phyloP scores from a whole-genome alignment of 305 asterid genomes.

The Salvia sclarea region DNA sequence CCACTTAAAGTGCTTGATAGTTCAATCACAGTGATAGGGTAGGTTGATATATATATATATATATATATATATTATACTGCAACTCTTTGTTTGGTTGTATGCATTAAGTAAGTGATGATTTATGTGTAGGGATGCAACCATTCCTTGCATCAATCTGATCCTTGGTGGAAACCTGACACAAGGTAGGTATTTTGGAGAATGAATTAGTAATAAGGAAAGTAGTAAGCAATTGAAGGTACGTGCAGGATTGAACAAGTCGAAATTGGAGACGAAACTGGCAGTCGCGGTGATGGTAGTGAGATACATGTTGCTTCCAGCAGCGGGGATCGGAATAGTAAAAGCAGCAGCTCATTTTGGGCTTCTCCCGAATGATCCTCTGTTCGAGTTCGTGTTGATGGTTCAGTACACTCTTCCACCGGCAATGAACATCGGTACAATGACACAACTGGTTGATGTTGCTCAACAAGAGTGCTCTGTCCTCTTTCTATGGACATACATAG shows the following conservation, averaged over 20 bases:
- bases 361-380: constrained; percentile 82
- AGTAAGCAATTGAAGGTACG: too few relatives aligned
- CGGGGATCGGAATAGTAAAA: constrained; percentile 65
- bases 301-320: constrained; percentile 56
- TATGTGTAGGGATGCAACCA: constrained; percentile 64
- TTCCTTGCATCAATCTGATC: constrained; percentile 81
- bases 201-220: too few relatives aligned
- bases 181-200: constrained; percentile 43
- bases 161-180: constrained; percentile 84
- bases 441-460: constrained; percentile 80
- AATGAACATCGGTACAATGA: constrained; percentile 89
- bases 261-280: constrained; percentile 40
- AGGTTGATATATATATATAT: too few relatives aligned
- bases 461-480: constrained; percentile 84
- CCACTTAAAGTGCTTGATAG: constrained; percentile 66
- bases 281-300: constrained; percentile 61
- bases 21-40: constrained; percentile 61
- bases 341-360: constrained; percentile 62
- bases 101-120: too few relatives aligned
- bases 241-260: constrained; percentile 69
- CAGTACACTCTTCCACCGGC: constrained; percentile 90
- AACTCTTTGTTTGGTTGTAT: too few relatives aligned
- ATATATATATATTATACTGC: too few relatives aligned
- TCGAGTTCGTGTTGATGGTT: constrained; percentile 71
- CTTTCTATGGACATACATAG: constrained; percentile 77